phyloP scores from a whole-genome alignment of 805 yeast genomes.

The Maudiozyma barnettii region DNA sequence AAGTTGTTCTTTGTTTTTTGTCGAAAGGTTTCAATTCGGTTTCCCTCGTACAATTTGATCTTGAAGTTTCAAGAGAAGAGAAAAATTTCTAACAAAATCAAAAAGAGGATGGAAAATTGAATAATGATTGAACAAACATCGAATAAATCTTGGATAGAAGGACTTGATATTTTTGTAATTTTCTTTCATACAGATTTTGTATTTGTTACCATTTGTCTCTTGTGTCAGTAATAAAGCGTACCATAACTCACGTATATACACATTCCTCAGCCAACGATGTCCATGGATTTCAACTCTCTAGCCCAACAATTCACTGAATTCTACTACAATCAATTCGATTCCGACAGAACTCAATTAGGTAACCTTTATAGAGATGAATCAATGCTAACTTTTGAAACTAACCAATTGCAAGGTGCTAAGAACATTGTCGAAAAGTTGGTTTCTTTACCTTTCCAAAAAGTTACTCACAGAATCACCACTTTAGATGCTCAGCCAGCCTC shows the following conservation, averaged over 20 bases:
- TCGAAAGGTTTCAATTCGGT: not conserved
- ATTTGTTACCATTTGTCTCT: too few species aligned
- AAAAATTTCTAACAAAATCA: too few species aligned
- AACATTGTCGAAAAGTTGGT: conserved; percentile 86
- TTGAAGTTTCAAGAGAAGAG: too few species aligned
- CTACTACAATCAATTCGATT: conserved; percentile 90
- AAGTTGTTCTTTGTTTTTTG: not conserved
- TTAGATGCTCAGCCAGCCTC: conserved; percentile 98
- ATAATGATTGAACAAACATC: too few species aligned
- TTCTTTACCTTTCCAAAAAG: conserved; percentile 85
- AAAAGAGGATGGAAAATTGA: too few species aligned
- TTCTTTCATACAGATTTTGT: too few species aligned
- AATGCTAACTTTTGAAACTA: conserved; percentile 92
- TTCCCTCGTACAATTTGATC: not conserved
- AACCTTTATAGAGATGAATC: conserved; percentile 93
- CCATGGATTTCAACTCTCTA: conserved; percentile 39
- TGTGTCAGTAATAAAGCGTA: too few species aligned
- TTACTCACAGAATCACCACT: conserved; percentile 86
- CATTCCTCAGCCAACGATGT: conserved; percentile 8
- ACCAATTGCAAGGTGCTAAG: conserved; percentile 91
- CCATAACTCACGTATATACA: not conserved
- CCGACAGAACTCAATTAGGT: conserved; percentile 86
- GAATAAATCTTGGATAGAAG: too few species aligned
- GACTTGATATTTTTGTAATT: too few species aligned
- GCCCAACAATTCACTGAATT: conserved; percentile 82